Evolutionary conservation across 2,329 filamentous ascomycete genomes (phyloP).

Genomic region (Sarocladiaceae sp.): DNA sequence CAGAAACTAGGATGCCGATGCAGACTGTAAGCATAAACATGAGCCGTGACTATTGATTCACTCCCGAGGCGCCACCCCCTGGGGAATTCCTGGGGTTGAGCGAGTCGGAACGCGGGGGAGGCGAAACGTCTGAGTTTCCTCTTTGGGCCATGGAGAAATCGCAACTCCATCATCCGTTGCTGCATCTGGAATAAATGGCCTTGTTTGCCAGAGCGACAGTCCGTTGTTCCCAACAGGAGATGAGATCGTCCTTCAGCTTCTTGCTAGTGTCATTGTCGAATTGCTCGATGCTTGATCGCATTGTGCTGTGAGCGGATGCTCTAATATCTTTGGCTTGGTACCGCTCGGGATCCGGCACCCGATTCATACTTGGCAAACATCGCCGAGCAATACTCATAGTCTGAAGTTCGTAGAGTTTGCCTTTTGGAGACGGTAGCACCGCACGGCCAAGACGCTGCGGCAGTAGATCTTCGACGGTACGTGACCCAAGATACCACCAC

Average conservation of each 20-base stretch:
- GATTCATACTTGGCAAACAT: neutral
- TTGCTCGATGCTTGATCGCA: too few relatives aligned
- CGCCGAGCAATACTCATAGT: neutral
- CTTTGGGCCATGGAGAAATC: neutral
- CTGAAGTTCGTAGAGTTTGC: too few relatives aligned
- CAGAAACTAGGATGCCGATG: neutral
- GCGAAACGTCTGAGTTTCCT: constrained; percentile 1
- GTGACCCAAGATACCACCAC: neutral
- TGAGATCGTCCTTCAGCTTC: neutral
- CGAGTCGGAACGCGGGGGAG: neutral
- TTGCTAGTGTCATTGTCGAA: too few relatives aligned
- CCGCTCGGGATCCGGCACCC: neutral
- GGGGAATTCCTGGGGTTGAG: too few relatives aligned
- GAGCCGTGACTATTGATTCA: constrained; percentile 3
- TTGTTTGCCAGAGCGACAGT: neutral
- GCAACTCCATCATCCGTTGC: constrained; percentile 2
- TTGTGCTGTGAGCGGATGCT: too few relatives aligned
- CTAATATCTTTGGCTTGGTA: too few relatives aligned
- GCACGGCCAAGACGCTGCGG: neutral
- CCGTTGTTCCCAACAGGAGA: neutral
- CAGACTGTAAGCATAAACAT: neutral
- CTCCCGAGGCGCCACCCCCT: constrained; percentile 1
- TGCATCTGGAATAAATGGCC: neutral
- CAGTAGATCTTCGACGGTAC: neutral
- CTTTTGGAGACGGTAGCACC: neutral